Conservation (phyloP, 177 flowering plant genomes). For the Vitis hybrid region DNA sequence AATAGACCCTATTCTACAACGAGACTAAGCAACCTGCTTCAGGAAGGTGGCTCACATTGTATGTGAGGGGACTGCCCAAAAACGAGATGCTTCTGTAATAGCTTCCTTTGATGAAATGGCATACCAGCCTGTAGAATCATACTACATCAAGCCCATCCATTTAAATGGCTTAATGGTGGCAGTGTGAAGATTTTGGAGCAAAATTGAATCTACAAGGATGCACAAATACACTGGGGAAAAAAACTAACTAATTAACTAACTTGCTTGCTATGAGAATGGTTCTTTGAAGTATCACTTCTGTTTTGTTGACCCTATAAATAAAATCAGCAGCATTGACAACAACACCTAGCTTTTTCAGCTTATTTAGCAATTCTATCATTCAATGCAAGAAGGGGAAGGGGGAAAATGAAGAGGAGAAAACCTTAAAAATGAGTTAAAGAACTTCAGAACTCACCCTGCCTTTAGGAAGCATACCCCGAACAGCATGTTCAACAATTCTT, state of each 20-base stretch:
- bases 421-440: slow-evolving; percentile 1
- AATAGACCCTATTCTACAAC: too few relatives aligned
- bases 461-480: slow-evolving; percentile 99
- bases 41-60: too few relatives aligned
- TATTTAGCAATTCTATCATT: neutral
- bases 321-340: neutral
- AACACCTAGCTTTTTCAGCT: neutral
- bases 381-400: neutral
- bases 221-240: too few relatives aligned
- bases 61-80: too few relatives aligned
- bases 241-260: too few relatives aligned
- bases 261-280: neutral
- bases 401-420: neutral
- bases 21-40: too few relatives aligned
- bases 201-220: too few relatives aligned
- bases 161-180: too few relatives aligned
- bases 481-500: slow-evolving; percentile 97
- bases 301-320: neutral
- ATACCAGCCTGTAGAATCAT: too few relatives aligned
- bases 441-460: slow-evolving; percentile 68
- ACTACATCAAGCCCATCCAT: too few relatives aligned
- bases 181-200: neutral
- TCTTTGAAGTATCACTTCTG: neutral
- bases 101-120: too few relatives aligned
- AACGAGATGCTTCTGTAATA: too few relatives aligned